phyloP scores from a whole-genome alignment of 306 rosid species.

The Fragaria ananassa region DNA sequence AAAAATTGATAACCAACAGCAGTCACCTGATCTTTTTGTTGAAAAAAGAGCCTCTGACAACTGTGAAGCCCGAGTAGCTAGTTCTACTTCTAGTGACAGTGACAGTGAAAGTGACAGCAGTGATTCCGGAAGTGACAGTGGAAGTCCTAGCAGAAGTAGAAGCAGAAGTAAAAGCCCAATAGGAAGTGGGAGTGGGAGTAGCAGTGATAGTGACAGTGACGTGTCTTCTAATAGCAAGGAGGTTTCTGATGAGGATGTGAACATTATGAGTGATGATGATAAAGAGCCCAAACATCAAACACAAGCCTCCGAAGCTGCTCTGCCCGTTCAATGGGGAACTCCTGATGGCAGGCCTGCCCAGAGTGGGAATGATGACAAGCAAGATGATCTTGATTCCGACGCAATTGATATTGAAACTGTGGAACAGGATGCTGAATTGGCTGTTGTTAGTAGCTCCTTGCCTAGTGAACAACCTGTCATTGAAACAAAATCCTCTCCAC shows the following conservation, averaged over 20 bases:
- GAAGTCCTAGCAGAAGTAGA: slow-evolving; percentile 79
- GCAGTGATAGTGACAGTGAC: slow-evolving; percentile 92
- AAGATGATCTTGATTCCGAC: slow-evolving; percentile 61
- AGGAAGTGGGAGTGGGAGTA: slow-evolving; percentile 77
- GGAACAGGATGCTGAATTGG: slow-evolving; percentile 50
- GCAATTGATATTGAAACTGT: slow-evolving; percentile 68
- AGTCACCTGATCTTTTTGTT: slow-evolving; percentile 56
- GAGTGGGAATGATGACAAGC: slow-evolving; percentile 57
- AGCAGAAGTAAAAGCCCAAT: slow-evolving; percentile 75
- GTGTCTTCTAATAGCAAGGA: slow-evolving; percentile 84
- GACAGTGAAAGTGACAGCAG: slow-evolving; percentile 91
- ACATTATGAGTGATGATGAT: slow-evolving; percentile 97
- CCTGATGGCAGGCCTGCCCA: slow-evolving; percentile 50
- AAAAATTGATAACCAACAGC: slow-evolving; percentile 47
- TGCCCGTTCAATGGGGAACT: slow-evolving; percentile 46
- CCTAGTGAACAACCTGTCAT: slow-evolving; percentile 37
- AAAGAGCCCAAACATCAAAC: slow-evolving; percentile 59
- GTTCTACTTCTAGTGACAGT: slow-evolving; percentile 70
- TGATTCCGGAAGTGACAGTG: slow-evolving; percentile 83
- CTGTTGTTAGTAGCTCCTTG: slow-evolving; percentile 24
- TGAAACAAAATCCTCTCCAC: slow-evolving; percentile 44
- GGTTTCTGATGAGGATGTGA: slow-evolving; percentile 93
- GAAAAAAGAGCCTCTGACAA: slow-evolving; percentile 63
- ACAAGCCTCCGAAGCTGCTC: slow-evolving; percentile 50
- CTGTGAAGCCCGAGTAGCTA: slow-evolving; percentile 65